Base-by-base conservation (phyloP, 768 basidiomycete species). In the Chalciporus sphaerocephalus region DNA sequence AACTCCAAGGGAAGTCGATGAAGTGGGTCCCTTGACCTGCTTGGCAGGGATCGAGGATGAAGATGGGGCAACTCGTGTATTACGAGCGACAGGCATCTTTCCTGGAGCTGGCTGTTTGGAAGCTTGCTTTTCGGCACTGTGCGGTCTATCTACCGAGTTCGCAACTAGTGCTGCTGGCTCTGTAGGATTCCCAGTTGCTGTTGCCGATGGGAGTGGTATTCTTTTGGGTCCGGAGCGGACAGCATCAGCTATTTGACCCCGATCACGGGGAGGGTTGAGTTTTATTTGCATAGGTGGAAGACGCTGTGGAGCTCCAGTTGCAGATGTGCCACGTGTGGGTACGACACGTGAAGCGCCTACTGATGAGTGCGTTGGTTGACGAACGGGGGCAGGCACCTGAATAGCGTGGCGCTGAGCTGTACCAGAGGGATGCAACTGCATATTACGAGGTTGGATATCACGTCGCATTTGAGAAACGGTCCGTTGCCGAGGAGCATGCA, bases 201-300 rank as follows among this genome's bases (percentile, higher is more conserved):
- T 46, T 12, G 36, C 42, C 13, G 58, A 8, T 16, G 62, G 64
- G 41, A 68, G 59, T 8, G 64, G 64, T 42, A 66, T 42, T 40
- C 64, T 66, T 45, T 65, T 54, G 8, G 64, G 66, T 21, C 67
- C 65, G 17, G 45, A 37, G 21, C 40, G 53, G 2, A 51, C 39
- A 34, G 59, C 59, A 4, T 63, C 60, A 1, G 61, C 53, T 9
- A 51, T 43, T 32, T 61, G 65, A 40, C 63, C 49, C 17, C 55
- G 60, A 38, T 60, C 55, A 1, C 44, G 44, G 42, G 56, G 46
- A 35, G 46, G 34, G 18, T 55, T 53, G 44, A 53, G 10, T 40
- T 50, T 59, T 7, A 64, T 44, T 44, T 62, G 61, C 38, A 33
- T 46, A 15, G 62, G 37, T 16, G 52, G 51, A 32, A 58, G 62